phyloP scores from a whole-genome alignment of 169 alveolate species.

The Plasmodium blacklocki region DNA sequence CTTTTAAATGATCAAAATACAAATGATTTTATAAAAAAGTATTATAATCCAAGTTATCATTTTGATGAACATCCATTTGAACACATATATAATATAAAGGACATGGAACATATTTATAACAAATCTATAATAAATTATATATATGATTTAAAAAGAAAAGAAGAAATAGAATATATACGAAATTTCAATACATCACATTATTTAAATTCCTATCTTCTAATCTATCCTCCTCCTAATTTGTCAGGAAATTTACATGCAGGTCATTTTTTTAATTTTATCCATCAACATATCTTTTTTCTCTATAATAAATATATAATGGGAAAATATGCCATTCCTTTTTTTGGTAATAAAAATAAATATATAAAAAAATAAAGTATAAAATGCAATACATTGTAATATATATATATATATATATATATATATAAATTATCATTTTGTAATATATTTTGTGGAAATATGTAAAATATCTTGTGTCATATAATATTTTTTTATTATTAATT shows the following conservation, averaged over 20 bases:
- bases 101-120: conserved; percentile 25
- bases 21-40: not conserved
- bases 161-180: conserved; percentile 16
- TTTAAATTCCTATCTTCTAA: conserved; percentile 20
- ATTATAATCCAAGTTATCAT: not conserved
- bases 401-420: not conserved
- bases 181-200: conserved; percentile 11
- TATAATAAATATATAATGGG: conserved; percentile 28
- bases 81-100: conserved; percentile 5
- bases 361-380: too few species aligned
- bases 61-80: not conserved
- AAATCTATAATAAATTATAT: not conserved
- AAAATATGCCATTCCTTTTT: conserved; percentile 12
- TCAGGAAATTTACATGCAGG: conserved; percentile 70
- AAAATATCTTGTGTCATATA: too few species aligned
- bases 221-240: conserved; percentile 60
- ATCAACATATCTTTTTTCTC: conserved; percentile 21
- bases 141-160: conserved; percentile 6
- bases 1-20: conserved; percentile 9
- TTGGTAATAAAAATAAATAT: conserved; percentile 3
- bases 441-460: too few species aligned
- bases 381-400: not conserved
- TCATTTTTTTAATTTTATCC: conserved; percentile 32
- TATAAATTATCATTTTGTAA: not conserved
- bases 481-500: not conserved